Evolutionary conservation across 768 basidiomycete species (phyloP), one percentile per base, ranked within the genome.

Genomic region (Serendipita vermifera): DNA sequence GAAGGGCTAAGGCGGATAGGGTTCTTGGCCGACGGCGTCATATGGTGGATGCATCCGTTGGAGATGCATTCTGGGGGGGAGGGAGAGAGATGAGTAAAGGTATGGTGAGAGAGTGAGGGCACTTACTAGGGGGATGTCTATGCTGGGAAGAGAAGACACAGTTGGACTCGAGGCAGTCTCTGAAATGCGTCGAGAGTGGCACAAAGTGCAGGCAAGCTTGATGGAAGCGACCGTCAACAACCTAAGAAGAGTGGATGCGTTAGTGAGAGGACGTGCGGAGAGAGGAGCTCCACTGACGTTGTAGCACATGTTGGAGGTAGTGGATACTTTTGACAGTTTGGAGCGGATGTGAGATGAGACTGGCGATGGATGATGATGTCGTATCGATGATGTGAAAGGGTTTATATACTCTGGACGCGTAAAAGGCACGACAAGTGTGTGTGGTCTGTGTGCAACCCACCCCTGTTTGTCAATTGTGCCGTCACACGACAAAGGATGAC

Each of bases 31-130:
- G 46, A 51, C 22, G 46, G 46, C 1, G 46, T 51, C 46, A 51
- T 51, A 51, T 51, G 46, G 46, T 51, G 46, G 22, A 51, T 51
- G 46, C 46, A 51, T 31, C n/a, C 29, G 27, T 51, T 51, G n/a
- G 46, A 51, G 15, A 29, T 29, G 46, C 46, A 51, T 4, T 51
- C 46, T 51, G 26, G 17, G 7, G 9, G 7, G 17, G 22, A 51
- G 7, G 46, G 32, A 0, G 17, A 51, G 46, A 26, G 39, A 41
- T 17, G 36, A n/a, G n/a, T n/a, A n/a, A n/a, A n/a, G n/a, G n/a
- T n/a, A n/a, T n/a, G 36, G 36, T 38, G 36, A 11, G 36, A 11
- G 11, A 11, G 36, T 38, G 36, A n/a, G 11, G 36, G 39, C 15
- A 51, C 46, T 22, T 31, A 51, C 46, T 51, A 4, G 46, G 46